Base-by-base conservation (phyloP, 2,329 filamentous ascomycete species). In the Fusarium sp. region DNA sequence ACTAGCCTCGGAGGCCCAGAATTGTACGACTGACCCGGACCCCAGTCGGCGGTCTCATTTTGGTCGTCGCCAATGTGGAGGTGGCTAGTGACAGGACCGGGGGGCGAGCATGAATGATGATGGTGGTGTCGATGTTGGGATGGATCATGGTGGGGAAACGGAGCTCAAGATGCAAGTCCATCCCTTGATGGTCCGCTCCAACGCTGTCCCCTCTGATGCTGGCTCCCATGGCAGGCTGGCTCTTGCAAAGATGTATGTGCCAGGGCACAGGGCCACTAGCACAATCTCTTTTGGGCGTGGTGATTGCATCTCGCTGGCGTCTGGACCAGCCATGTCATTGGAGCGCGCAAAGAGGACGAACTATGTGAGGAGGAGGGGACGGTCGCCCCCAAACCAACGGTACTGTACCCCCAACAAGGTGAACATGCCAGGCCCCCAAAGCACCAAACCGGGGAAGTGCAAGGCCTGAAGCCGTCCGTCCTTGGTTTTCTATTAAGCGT, bases 61-160 rank as follows among this genome's bases (percentile, higher is more conserved):
- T 75, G 70, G 74, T 77, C 65, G 77, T 78, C 72, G 68, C 74
- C 76, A 76, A 75, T 78, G 77, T 78, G 77, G 77, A 78, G 77
- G 77, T 78, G 77, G 77, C 77, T 78, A 78, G 77, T 78, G 77
- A 77, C 70, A 76, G 74, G 75, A 75, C 77, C 66, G 66, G 77
- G 77, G 77, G 74, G 60, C 61, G 66, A 66, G 70, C 75, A 77
- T 77, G 73, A 77, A 74, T 73, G 75, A 77, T 75, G 75, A 76
- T 75, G 75, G 75, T 78, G 76, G 76, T 78, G 76, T 78, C 75
- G 76, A 78, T 76, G 73, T 73, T 75, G 71, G 65, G 72, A 74
- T 72, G 66, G 71, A 74, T 62, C 71, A 67, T 65, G 59, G 76
- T 77, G 76, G 76, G 66, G 76, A 75, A 74, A 69, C 67, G 75